These are phyloP conservation scores for Penicillium sp. DNA, from an alignment of 2,329 filamentous ascomycete genomes.

Conservation along the genomic window DNA sequence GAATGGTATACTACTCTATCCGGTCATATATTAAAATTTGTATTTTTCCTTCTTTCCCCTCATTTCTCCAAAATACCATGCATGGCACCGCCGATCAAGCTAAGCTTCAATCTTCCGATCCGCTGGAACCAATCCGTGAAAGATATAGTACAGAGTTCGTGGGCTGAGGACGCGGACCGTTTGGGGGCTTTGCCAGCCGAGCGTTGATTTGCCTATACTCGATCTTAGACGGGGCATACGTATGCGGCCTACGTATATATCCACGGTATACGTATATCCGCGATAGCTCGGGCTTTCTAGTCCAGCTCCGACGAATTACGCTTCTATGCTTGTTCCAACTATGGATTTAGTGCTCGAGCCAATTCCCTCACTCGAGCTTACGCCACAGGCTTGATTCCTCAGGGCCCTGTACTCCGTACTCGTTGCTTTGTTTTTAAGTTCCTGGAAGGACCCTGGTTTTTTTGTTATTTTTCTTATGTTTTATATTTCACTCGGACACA, in stretches of 20 bases:
- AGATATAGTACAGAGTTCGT: slow-evolving; percentile 7
- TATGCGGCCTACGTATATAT: slow-evolving; percentile 27
- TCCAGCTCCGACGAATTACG: slow-evolving; percentile 11
- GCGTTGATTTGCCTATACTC: slow-evolving; percentile 14
- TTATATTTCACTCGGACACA: slow-evolving; percentile 11
- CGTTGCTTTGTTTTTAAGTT: neutral
- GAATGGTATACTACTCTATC: neutral
- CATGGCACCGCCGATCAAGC: slow-evolving; percentile 12
- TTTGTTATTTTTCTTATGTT: neutral
- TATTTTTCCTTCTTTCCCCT: no score
- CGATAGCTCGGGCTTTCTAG: slow-evolving; percentile 7
- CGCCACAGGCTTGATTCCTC: slow-evolving; percentile 20
- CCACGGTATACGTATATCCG: neutral
- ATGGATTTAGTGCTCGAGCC: slow-evolving; percentile 4
- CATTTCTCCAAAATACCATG: neutral
- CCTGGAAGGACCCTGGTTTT: slow-evolving; percentile 11
- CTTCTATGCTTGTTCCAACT: slow-evolving; percentile 10
- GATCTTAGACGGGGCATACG: slow-evolving; percentile 19
- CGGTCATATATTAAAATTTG: neutral
- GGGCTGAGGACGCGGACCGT: slow-evolving; percentile 1
- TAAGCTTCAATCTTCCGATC: slow-evolving; percentile 20
- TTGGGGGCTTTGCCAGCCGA: slow-evolving; percentile 14
- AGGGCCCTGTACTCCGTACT: neutral
- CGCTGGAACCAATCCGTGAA: slow-evolving; percentile 3
- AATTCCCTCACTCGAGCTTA: slow-evolving; percentile 14